A percentile compares a stretch with the other conserved stretches of the same genome.
phyloP scores from a whole-genome alignment of 176 grass and related monocot genomes.

The Avena insularis region DNA sequence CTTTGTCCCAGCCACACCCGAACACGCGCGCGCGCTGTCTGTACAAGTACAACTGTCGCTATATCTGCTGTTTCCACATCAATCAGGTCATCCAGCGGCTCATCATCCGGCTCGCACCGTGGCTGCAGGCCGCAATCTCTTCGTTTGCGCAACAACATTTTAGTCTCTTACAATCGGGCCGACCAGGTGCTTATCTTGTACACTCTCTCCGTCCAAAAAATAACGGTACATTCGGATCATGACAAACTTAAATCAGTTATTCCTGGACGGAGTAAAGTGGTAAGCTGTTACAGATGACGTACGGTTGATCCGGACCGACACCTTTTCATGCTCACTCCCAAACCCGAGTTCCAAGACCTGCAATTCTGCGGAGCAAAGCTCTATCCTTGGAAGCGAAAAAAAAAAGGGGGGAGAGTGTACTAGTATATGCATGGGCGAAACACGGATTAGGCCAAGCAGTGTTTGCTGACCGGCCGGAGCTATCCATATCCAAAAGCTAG shows the following conservation, averaged over 20 bases:
- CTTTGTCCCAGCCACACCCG: not conserved
- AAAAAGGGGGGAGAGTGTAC: conserved; percentile 2
- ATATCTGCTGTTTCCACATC: not conserved
- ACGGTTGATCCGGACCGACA: not conserved
- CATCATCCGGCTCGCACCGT: too few species aligned
- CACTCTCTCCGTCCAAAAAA: too few species aligned
- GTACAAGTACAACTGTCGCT: not conserved
- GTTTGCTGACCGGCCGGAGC: conserved; percentile 13
- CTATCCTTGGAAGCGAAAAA: not conserved
- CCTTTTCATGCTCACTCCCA: not conserved
- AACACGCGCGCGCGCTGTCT: not conserved
- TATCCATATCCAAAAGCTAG: conserved; percentile 19
- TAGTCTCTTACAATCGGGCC: too few species aligned
- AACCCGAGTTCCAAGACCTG: not conserved
- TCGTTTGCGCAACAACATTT: too few species aligned
- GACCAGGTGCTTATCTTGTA: too few species aligned
- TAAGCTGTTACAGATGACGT: too few species aligned
- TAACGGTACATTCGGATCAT: too few species aligned
- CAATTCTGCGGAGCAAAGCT: not conserved
- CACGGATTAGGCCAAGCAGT: conserved; percentile 41
- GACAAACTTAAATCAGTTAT: too few species aligned
- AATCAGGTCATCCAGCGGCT: not conserved
- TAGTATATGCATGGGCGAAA: not conserved
- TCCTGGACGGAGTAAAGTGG: too few species aligned
- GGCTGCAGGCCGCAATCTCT: too few species aligned